Evolutionary conservation across 2,329 filamentous ascomycete species (phyloP), one percentile per base, ranked within the genome.

Genomic region (Arthrinium puccinioides): DNA sequence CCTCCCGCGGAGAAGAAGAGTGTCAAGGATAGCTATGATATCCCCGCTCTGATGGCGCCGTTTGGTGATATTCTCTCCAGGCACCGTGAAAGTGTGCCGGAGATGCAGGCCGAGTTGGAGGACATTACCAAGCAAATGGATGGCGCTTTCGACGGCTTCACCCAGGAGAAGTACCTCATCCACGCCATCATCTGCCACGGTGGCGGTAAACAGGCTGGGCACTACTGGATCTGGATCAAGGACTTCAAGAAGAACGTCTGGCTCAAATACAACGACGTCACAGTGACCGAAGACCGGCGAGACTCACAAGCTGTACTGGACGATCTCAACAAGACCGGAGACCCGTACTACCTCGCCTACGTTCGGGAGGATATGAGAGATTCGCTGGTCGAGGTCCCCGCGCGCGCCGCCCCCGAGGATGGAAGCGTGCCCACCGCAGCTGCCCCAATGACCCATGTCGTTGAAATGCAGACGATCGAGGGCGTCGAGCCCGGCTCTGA

Each of bases 161-260:
- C 72, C 29, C 66, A 77, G 19, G 67, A 86, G 32, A 76, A 82
- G 9, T 98, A 97, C 57, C 79, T 79, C 11, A 74, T 98, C 5
- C 89, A 96, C 49, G 87, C 90, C 0, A 84, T 96, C 21, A 94
- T 98, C 53, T 90, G 95, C 51, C 92, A 98, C 57, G 81, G 84
- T 15, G 86, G 86, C 21, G 69, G 70, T 48, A 72, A 82, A 27
- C 74, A 70, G 30, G 82, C 82, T 31, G 92, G 92, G 0, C 92
- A 98, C 60, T 98, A 97, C 63, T 96, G 87, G 82, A 87, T 96
- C 30, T 96, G 89, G 74, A 94, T 98, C 45, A 85, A 81, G 53
- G 92, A 97, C 63, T 94, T 94, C 58, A 75, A 82, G 46, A 75
- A 78, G 32, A 65, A 79, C 24, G 68, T 89, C 15, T 98, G 92